Evolutionary conservation across 805 yeast species (phyloP).

Genomic region (Saccharomycopsis guyanensis): DNA sequence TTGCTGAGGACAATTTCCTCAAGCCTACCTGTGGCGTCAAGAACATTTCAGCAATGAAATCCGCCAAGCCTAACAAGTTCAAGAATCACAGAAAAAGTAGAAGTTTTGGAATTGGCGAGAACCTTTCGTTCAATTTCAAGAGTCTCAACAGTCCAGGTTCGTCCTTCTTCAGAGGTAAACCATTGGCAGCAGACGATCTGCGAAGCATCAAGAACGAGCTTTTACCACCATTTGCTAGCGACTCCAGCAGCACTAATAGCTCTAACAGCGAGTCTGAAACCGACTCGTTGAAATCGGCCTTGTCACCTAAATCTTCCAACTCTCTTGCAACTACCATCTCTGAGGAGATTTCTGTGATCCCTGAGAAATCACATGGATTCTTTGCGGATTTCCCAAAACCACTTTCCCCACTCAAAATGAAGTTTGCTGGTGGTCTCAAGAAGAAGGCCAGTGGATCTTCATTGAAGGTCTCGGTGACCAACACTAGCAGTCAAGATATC

Average conservation of each 20-base stretch:
- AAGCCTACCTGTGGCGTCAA: neutral
- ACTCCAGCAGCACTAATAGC: neutral
- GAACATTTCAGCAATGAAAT: conserved; percentile 8
- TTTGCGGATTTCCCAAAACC: conserved; percentile 13
- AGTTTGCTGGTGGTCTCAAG: conserved; percentile 1
- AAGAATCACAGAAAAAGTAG: conserved; percentile 17
- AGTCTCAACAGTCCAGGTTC: neutral
- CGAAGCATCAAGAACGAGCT: neutral
- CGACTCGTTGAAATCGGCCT: neutral
- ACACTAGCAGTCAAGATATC: neutral
- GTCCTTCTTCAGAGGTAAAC: neutral
- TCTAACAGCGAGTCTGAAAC: neutral
- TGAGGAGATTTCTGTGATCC: neutral
- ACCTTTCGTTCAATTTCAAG: conserved; percentile 8
- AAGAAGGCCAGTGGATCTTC: neutral
- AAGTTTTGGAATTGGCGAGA: conserved; percentile 19
- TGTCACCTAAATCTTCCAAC: conserved; percentile 1
- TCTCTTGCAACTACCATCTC: neutral
- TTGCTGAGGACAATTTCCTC: neutral
- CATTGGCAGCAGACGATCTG: too few species aligned
- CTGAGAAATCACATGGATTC: conserved; percentile 2
- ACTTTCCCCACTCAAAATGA: conserved; percentile 10
- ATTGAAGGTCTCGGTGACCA: neutral
- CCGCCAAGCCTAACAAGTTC: conserved; percentile 10
- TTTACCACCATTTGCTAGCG: neutral